A percentile compares a stretch with the other conserved stretches of the same genome.
phyloP scores from a whole-genome alignment of 169 alveolate species.

The Neospora caninum region DNA sequence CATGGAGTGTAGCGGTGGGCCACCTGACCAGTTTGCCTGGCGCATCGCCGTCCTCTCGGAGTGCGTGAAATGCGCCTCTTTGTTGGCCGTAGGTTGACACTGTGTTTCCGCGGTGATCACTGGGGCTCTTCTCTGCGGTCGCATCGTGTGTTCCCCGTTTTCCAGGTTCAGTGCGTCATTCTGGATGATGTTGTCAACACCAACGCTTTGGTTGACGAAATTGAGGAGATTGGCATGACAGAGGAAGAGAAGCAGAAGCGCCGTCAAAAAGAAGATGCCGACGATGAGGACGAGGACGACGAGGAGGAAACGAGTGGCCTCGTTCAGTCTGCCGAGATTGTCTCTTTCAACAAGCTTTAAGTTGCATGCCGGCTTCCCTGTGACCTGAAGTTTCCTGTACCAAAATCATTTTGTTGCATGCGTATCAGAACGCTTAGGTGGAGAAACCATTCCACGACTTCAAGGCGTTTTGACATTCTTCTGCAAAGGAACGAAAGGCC shows the following conservation, averaged over 20 bases:
- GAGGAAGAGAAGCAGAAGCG: conserved; percentile 79
- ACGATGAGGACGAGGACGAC: conserved; percentile 76
- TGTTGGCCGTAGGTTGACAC: no score
- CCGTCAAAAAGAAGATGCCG: conserved; percentile 70
- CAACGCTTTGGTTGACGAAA: conserved; percentile 79
- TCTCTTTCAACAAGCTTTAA: conserved; percentile 85
- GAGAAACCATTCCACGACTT: no score
- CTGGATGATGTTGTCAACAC: conserved; percentile 86
- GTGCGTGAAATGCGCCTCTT: no score
- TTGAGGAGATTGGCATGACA: conserved; percentile 83
- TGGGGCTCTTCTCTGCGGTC: neutral
- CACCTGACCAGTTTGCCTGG: no score
- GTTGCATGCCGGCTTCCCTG: neutral
- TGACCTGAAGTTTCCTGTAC: neutral
- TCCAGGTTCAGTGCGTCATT: conserved; percentile 82
- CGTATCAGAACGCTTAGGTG: no score
- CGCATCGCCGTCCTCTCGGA: no score
- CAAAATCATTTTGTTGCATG: no score
- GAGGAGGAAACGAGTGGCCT: conserved; percentile 82
- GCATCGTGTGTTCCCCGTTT: neutral
- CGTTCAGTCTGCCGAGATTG: conserved; percentile 88
- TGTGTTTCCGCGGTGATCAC: no score
- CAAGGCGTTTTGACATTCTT: no score
- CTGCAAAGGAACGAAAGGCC: no score
- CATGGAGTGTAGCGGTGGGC: no score